Evolutionary conservation across 257 asterid genomes (phyloP), one percentile per base, ranked within the genome.

Genomic region (Solanum pennellii): DNA sequence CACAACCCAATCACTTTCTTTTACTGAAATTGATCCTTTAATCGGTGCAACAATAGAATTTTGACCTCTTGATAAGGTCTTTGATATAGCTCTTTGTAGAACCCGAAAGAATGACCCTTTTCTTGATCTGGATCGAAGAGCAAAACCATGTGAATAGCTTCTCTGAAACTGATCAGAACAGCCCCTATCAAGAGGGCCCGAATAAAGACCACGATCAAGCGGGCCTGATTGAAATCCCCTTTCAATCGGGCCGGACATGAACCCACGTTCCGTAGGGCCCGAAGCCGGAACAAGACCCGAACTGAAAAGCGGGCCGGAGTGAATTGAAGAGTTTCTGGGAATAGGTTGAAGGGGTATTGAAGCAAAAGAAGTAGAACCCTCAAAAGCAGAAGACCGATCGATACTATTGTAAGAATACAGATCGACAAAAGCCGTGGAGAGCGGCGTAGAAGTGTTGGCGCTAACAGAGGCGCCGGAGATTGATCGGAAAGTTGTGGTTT

Each of bases 391-490:
- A 27, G 98, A 94, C 23, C 96, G 90, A 87, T 95, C 98, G 87
- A 92, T 89, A 82, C 90, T 91, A 90, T 91, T 90, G 91, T 92
- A 89, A 33, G 96, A 93, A 73, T 91, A 94, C 9, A 93, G 88
- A 74, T 95, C 98, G 49, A 93, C 91, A 4, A 92, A 77, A 5
- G 98, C 89, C 66, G 99, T 96, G 90, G 99, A 96, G 18, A 93
- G 98, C 18, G 98, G 98, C 29, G 99, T 96, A 7, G 98, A 95
- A 12, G 99, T 90, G 92, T 96, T 96, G 88, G 99, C 99, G 82
- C 98, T 94, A 27, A 96, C 97, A 85, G 99, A 91, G 65, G 99
- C 98, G 80, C 99, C 99, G 88, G 98, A 96, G 49, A 96, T 96
- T 16, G 98, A 93, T 90, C 84, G 88, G 84, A 96, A 95, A 87